Evolutionary conservation across 257 asterid species (phyloP), one percentile per base, ranked within the genome.

Genomic region (Scutellaria galericulata): DNA sequence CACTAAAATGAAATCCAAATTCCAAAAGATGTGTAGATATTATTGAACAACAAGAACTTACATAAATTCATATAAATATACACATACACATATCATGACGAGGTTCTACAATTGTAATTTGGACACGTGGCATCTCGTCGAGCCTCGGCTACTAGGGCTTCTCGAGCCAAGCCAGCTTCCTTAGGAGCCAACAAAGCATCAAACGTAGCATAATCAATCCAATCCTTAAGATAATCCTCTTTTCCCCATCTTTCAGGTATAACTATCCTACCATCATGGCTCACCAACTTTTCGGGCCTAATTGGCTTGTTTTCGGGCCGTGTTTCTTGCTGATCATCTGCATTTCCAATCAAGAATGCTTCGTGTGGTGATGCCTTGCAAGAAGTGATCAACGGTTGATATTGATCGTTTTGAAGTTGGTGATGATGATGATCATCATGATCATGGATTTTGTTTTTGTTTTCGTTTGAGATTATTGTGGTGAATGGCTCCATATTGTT

Each of bases 161-260:
- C 44, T 8, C 87, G 80, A 61, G 87, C 89, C 14, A 69, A 64
- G 47, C 20, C 82, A 48, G 66, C 75, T 66, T 66, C 82, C 22
- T 76, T 70, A 11, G 82, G 83, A 64, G 78, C 82, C 47, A 85
- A 31, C 63, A 64, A 46, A 7, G 78, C 72, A 73, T 85, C 89
- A 53, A 85, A 82, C 4, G 73, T 27, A 4, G 85, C 69, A 74
- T 13, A 70, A 72, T 82, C 79, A 7, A 62, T 78, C 89, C 87
- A 85, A 24, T 82, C 89, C 61, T 72, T 75, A 4, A 85, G 79
- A 37, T 74, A 74, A 27, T 7, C 73, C 72, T 81, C 90, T 5
- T 83, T 77, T 10, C 71, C 73, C 87, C 90, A 85, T 60, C 41
- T 74, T 42, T 83, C 87, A 0, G 81, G 88, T 47, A 78, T 51